Percentiles rank a stretch among this genome's conserved stretches.
Conservation (phyloP, 257 asterid genomes). For the Misopates orontium region DNA sequence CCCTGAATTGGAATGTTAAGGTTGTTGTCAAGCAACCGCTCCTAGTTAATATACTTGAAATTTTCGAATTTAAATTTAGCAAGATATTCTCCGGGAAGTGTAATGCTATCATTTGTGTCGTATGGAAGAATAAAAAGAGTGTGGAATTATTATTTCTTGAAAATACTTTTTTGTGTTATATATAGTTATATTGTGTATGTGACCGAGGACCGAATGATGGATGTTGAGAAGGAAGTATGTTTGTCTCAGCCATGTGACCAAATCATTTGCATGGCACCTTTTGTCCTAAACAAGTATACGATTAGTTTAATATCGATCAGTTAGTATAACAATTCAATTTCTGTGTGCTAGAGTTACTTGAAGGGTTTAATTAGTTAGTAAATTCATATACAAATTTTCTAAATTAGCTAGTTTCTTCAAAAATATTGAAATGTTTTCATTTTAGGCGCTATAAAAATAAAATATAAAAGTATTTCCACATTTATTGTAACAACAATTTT, state of each 20-base stretch:
- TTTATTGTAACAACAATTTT: too few relatives aligned
- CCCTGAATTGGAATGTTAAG: constrained; percentile 28
- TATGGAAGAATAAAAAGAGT: constrained; percentile 43
- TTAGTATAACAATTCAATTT: too few relatives aligned
- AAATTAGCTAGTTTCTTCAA: too few relatives aligned
- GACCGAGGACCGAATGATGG: constrained; percentile 29
- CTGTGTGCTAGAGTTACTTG: too few relatives aligned
- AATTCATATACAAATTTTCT: too few relatives aligned
- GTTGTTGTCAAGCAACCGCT: constrained; percentile 1
- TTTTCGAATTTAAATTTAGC: not conserved
- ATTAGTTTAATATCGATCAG: too few relatives aligned
- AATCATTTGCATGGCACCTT: constrained; percentile 66
- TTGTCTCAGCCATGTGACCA: constrained; percentile 63
- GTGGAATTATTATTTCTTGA: constrained; percentile 20
- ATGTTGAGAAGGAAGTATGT: constrained; percentile 28
- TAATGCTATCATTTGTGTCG: constrained; percentile 59
- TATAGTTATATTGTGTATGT: constrained; percentile 5
- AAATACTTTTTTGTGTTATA: constrained; percentile 9
- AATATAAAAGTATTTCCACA: too few relatives aligned
- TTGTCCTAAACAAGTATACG: constrained; percentile 25
- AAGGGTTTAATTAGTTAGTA: too few relatives aligned
- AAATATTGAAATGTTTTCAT: too few relatives aligned
- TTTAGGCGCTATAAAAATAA: too few relatives aligned
- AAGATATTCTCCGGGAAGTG: constrained; percentile 49
- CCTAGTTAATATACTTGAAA: constrained; percentile 11